These are phyloP conservation scores for Chloranthus sessilifolius DNA, from an alignment of 164 flowering plant genomes.

Conservation along the genomic window DNA sequence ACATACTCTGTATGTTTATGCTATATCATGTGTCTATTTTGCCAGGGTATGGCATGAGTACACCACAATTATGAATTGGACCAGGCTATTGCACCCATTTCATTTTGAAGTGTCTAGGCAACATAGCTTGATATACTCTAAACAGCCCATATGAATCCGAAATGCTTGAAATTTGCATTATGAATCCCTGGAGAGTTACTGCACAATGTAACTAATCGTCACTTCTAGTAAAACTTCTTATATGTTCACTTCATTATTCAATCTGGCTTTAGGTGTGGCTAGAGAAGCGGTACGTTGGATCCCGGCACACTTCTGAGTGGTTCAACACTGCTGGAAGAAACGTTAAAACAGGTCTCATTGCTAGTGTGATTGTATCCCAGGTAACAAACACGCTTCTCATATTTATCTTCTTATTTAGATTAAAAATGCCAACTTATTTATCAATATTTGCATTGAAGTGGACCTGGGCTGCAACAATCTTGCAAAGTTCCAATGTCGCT, in stretches of 20 bases:
- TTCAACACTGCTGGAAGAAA: slow-evolving; percentile 94
- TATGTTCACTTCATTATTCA: background rate
- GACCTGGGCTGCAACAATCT: slow-evolving; percentile 99
- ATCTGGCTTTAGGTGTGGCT: slow-evolving; percentile 66
- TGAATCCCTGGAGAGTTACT: no score
- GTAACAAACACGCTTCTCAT: slow-evolving; percentile 20
- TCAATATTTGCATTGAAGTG: slow-evolving; percentile 34
- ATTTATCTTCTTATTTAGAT: background rate
- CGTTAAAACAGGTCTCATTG: slow-evolving; percentile 94
- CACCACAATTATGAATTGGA: no score
- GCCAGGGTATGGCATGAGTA: no score
- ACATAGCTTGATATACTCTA: no score
- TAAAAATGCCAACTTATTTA: background rate
- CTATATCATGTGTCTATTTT: no score
- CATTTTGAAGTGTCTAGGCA: no score
- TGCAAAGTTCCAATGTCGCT: slow-evolving; percentile 97
- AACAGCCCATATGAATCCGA: no score
- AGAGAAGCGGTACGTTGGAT: slow-evolving; percentile 85
- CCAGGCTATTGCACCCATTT: no score
- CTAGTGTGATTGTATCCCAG: slow-evolving; percentile 96
- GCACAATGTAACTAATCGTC: no score
- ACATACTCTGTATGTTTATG: no score
- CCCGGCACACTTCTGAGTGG: slow-evolving; percentile 94
- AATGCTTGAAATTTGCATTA: no score
- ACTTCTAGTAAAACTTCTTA: no score